Conservation (phyloP, 1,284 basidiomycete genomes). For the Serendipita sp. region DNA sequence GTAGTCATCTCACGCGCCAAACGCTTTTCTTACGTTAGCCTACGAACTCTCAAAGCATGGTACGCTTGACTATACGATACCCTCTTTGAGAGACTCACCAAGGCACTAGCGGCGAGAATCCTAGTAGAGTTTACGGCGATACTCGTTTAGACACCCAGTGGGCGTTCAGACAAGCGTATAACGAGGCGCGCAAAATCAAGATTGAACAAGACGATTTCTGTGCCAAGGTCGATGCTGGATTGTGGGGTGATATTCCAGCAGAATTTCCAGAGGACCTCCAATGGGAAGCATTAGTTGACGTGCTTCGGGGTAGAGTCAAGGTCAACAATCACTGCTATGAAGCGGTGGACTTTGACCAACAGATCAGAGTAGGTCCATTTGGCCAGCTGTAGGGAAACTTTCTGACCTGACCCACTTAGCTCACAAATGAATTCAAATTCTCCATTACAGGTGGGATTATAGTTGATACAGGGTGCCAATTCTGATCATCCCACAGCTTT, state of each 20-base stretch:
- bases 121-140: slow-evolving; percentile 26
- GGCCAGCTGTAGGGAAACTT: slow-evolving; percentile 5
- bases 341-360: slow-evolving; percentile 63
- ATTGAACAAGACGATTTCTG: slow-evolving; percentile 64
- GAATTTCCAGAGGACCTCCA: slow-evolving; percentile 65
- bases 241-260: slow-evolving; percentile 46
- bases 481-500: slow-evolving; percentile 31
- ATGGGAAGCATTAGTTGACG: slow-evolving; percentile 79
- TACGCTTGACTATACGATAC: slow-evolving; percentile 1
- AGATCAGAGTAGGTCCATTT: slow-evolving; percentile 42
- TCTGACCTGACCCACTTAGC: slow-evolving; percentile 23
- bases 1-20: slow-evolving; percentile 18
- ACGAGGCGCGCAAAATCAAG: slow-evolving; percentile 61
- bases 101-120: slow-evolving; percentile 47
- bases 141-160: slow-evolving; percentile 42
- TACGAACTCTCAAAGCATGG: not conserved
- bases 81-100: slow-evolving; percentile 23
- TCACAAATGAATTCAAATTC: slow-evolving; percentile 76
- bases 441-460: slow-evolving; percentile 44
- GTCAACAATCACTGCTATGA: slow-evolving; percentile 71
- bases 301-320: slow-evolving; percentile 67
- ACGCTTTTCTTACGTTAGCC: not conserved
- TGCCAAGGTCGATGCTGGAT: slow-evolving; percentile 34
- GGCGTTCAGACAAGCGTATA: slow-evolving; percentile 47
- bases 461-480: not conserved